These are phyloP conservation scores for Monoraphidium neglectum DNA, from an alignment of 139 green algal genomes.

Conservation along the genomic window DNA sequence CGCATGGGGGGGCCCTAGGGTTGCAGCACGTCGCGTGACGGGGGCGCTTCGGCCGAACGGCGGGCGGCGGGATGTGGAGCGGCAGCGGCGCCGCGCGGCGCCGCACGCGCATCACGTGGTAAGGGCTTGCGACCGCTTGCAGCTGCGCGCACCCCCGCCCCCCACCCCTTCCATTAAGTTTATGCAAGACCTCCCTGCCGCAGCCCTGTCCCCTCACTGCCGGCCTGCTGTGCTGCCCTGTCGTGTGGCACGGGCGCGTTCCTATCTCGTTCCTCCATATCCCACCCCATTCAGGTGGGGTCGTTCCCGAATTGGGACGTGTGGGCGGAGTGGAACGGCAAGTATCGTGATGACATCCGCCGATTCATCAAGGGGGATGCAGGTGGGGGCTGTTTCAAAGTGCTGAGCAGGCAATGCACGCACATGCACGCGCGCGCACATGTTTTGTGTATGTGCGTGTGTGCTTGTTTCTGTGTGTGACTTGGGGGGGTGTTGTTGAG, in stretches of 20 bases:
- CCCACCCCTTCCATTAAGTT: too few relatives aligned
- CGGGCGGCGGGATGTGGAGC: too few relatives aligned
- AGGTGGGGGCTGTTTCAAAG: conserved; percentile 7
- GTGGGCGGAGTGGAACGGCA: conserved; percentile 95
- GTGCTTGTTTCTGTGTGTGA: conserved; percentile 9
- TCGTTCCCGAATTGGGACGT: conserved; percentile 92
- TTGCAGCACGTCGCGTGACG: too few relatives aligned
- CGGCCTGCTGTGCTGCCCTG: neutral
- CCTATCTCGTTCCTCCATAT: neutral
- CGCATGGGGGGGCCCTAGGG: too few relatives aligned
- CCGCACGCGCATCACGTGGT: too few relatives aligned
- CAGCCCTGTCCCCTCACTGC: neutral
- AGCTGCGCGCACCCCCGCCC: neutral
- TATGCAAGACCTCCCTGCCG: too few relatives aligned
- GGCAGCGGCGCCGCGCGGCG: too few relatives aligned
- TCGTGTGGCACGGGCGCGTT: neutral
- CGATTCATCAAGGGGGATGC: conserved; percentile 70
- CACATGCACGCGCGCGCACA: neutral
- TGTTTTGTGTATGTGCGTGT: conserved; percentile 2
- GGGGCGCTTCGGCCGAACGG: too few relatives aligned
- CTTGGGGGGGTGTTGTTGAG: neutral
- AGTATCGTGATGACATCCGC: conserved; percentile 86
- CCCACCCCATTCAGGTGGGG: conserved; percentile 67
- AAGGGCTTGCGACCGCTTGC: neutral
- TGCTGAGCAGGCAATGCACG: too few relatives aligned